phyloP scores from a whole-genome alignment of 1,139 yeast genomes.

The Blastobotrys proliferans region DNA sequence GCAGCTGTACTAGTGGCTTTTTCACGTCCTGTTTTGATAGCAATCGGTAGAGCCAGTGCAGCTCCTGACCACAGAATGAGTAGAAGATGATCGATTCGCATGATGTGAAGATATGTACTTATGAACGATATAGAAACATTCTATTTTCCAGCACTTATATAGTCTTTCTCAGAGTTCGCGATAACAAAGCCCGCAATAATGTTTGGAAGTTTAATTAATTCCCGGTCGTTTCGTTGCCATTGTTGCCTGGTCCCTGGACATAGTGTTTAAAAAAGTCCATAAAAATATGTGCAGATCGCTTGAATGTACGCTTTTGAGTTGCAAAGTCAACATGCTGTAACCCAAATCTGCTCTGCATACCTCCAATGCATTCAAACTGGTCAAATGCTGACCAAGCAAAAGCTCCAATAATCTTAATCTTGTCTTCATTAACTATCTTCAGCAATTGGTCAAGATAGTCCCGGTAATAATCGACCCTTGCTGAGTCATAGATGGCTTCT shows the following conservation, averaged over 20 bases:
- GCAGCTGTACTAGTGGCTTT: no score
- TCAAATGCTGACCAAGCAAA: slow-evolving; percentile 38
- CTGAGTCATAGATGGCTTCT: slow-evolving; percentile 32
- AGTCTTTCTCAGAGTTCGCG: no score
- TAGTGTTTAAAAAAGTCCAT: slow-evolving; percentile 20
- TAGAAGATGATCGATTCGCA: no score
- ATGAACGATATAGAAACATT: no score
- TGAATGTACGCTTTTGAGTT: slow-evolving; percentile 35
- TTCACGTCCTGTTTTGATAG: no score
- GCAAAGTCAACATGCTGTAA: slow-evolving; percentile 36
- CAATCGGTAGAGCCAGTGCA: no score
- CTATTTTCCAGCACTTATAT: no score
- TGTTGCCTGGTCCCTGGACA: neutral
- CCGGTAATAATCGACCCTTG: slow-evolving; percentile 34
- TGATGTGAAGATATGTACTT: no score
- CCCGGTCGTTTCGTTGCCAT: no score
- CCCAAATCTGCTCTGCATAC: slow-evolving; percentile 33
- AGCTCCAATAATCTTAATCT: slow-evolving; percentile 32
- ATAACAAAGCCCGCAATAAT: no score
- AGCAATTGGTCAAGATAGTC: slow-evolving; percentile 33
- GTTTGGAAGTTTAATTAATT: no score
- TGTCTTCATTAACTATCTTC: slow-evolving; percentile 27
- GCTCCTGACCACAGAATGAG: no score
- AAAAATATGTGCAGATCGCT: slow-evolving; percentile 34
- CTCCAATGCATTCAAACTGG: slow-evolving; percentile 37